Conservation (phyloP, 2,329 filamentous ascomycete species). For the Eurotiales sp. region DNA sequence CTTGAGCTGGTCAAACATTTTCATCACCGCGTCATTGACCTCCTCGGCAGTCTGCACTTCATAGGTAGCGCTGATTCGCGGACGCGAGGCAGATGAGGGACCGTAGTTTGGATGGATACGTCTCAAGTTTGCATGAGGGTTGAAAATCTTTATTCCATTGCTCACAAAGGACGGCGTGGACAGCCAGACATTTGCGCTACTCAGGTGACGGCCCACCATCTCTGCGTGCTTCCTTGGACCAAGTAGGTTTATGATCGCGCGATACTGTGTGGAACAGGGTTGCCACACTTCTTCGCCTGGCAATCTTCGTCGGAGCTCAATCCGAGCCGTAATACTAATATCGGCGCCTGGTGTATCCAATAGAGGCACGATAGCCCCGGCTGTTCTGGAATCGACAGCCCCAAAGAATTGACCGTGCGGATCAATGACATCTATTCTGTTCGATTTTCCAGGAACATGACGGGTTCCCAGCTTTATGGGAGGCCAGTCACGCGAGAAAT, state of each 20-base stretch:
- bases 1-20: slow-evolving; percentile 81
- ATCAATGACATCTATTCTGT: slow-evolving; percentile 70
- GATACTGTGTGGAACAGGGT: slow-evolving; percentile 57
- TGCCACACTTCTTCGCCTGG: slow-evolving; percentile 63
- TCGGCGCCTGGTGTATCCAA: slow-evolving; percentile 63
- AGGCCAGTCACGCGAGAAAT: slow-evolving; percentile 59
- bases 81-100: slow-evolving; percentile 22
- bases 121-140: slow-evolving; percentile 65
- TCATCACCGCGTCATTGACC: slow-evolving; percentile 76
- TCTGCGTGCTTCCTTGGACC: slow-evolving; percentile 65
- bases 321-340: slow-evolving; percentile 68
- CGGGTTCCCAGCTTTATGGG: slow-evolving; percentile 69
- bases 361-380: slow-evolving; percentile 65
- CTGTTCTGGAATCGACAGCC: slow-evolving; percentile 64
- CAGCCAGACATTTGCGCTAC: slow-evolving; percentile 64
- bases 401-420: slow-evolving; percentile 69
- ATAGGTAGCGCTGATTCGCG: slow-evolving; percentile 27
- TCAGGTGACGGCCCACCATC: slow-evolving; percentile 65
- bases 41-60: slow-evolving; percentile 72
- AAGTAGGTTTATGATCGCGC: slow-evolving; percentile 72
- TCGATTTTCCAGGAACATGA: slow-evolving; percentile 53
- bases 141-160: slow-evolving; percentile 66
- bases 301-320: slow-evolving; percentile 63
- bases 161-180: slow-evolving; percentile 63
- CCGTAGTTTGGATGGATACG: slow-evolving; percentile 32